Conservation (phyloP, 352 stramenopile genomes). For the Thalassiosira mediterranea region DNA sequence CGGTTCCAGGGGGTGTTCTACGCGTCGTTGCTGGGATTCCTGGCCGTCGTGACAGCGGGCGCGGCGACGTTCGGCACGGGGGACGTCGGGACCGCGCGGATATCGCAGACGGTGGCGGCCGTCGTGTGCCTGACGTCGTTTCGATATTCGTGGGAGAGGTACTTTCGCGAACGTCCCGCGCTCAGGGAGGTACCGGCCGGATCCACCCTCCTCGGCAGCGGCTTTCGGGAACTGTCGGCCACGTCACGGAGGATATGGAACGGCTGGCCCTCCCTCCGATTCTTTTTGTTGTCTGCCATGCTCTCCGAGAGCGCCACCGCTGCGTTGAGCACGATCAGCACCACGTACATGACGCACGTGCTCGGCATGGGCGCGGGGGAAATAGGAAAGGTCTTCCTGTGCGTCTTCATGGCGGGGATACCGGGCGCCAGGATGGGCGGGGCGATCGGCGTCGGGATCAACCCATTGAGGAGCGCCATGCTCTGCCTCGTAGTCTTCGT, state of each 20-base stretch:
- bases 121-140: constrained; percentile 48
- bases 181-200: constrained; percentile 39
- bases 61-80: constrained; percentile 26
- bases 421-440: constrained; percentile 58
- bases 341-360: constrained; percentile 72
- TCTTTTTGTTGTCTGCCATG: constrained; percentile 59
- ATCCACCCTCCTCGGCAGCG: constrained; percentile 44
- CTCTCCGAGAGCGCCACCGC: constrained; percentile 63
- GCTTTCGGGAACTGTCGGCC: constrained; percentile 66
- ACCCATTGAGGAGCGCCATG: constrained; percentile 61
- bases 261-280: constrained; percentile 59
- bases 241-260: constrained; percentile 55
- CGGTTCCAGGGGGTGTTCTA: constrained; percentile 48
- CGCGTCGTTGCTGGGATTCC: constrained; percentile 41
- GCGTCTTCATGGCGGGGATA: constrained; percentile 66
- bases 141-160: constrained; percentile 51
- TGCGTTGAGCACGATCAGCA: constrained; percentile 59
- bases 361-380: constrained; percentile 55
- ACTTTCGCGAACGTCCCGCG: constrained; percentile 56
- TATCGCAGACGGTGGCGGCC: constrained; percentile 60
- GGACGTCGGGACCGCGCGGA: constrained; percentile 50
- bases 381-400: constrained; percentile 71
- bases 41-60: constrained; percentile 43
- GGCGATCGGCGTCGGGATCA: constrained; percentile 29
- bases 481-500: constrained; percentile 54